Conservation (phyloP, 1,284 basidiomycete species). For the Cutaneotrichosporon dermatis region DNA sequence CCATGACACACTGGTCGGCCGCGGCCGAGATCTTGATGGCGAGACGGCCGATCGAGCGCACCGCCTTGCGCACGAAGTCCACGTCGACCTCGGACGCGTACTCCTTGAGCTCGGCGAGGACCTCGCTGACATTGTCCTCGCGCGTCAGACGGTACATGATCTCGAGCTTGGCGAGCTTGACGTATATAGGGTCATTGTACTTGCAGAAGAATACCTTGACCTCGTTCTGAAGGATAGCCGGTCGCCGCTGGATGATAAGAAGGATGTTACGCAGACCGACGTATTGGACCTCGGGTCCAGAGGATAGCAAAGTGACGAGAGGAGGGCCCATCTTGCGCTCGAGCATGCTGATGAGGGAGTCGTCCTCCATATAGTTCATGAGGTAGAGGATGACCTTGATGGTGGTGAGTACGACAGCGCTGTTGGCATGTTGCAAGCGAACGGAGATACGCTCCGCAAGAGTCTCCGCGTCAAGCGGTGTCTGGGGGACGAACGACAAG, state of each 20-base stretch:
- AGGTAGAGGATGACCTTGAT: slow-evolving; percentile 94
- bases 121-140: slow-evolving; percentile 88
- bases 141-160: slow-evolving; percentile 94
- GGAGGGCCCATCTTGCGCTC: slow-evolving; percentile 98
- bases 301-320: slow-evolving; percentile 57
- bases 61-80: slow-evolving; percentile 90
- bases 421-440: slow-evolving; percentile 91
- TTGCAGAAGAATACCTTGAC: slow-evolving; percentile 99
- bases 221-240: slow-evolving; percentile 85
- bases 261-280: slow-evolving; percentile 96
- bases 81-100: slow-evolving; percentile 98
- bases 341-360: slow-evolving; percentile 75
- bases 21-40: slow-evolving; percentile 92
- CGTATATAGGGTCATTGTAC: slow-evolving; percentile 97
- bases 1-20: slow-evolving; percentile 91
- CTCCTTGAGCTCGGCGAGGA: slow-evolving; percentile 94
- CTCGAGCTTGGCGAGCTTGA: slow-evolving; percentile 96
- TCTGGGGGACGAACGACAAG: slow-evolving; percentile 85
- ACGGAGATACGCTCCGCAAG: slow-evolving; percentile 90
- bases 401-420: slow-evolving; percentile 85
- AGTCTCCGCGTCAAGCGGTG: slow-evolving; percentile 81
- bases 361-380: slow-evolving; percentile 98
- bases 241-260: slow-evolving; percentile 85
- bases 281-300: slow-evolving; percentile 77
- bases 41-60: slow-evolving; percentile 91